Conservation (phyloP, 345 rosid genomes). For the Syzygium jambos region DNA sequence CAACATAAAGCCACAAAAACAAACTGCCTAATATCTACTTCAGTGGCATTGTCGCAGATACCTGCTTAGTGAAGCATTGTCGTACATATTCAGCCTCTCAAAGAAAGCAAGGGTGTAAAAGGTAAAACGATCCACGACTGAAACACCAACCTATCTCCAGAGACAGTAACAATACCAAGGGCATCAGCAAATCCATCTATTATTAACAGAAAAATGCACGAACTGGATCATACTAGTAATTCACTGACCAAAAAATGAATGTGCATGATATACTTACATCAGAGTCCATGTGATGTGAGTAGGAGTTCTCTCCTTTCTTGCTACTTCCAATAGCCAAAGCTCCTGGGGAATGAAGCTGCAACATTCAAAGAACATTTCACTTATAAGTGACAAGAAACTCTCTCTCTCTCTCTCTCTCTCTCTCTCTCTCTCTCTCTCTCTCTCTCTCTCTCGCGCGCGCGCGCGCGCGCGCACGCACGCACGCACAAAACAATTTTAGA, state of each 20-base stretch:
- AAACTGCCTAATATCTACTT: background rate
- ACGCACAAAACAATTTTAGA: too few relatives aligned
- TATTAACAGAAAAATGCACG: background rate
- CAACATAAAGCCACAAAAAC: background rate
- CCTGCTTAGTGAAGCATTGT: constrained; percentile 92
- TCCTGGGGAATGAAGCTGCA: constrained; percentile 89
- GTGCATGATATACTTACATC: constrained; percentile 48
- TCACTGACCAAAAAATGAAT: background rate
- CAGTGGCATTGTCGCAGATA: constrained; percentile 4
- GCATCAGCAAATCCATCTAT: background rate
- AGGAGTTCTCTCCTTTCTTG: constrained; percentile 97
- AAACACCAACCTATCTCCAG: constrained; percentile 75
- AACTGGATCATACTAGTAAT: background rate
- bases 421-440: too few relatives aligned
- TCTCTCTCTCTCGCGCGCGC: too few relatives aligned
- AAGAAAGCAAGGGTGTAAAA: constrained; percentile 91
- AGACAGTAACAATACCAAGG: background rate
- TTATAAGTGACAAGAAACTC: background rate
- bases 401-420: background rate
- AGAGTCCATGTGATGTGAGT: constrained; percentile 94
- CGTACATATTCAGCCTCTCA: constrained; percentile 83
- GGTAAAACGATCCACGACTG: constrained; percentile 94
- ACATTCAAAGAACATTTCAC: background rate
- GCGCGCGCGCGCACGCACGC: rapidly evolving
- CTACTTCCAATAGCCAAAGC: constrained; percentile 97